phyloP scores from a whole-genome alignment of 2,329 filamentous ascomycete genomes.

The Arthrinium phaeospermum region DNA sequence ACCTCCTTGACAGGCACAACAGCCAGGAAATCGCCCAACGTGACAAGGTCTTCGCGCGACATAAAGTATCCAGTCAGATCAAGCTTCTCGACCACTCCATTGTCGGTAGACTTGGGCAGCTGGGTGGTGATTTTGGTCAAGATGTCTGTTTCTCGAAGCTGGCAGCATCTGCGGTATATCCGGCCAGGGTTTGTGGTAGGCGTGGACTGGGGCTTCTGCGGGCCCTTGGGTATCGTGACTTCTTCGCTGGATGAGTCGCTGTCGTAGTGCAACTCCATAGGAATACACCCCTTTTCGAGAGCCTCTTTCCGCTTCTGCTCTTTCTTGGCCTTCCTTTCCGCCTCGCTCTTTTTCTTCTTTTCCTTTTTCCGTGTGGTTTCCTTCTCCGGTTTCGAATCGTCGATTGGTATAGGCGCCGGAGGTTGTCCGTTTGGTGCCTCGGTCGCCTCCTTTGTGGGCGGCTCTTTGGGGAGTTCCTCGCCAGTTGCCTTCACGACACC shows the following conservation, averaged over 20 bases:
- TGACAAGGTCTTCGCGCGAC: conserved; percentile 82
- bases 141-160: conserved; percentile 89
- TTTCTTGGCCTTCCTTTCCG: conserved; percentile 89
- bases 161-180: conserved; percentile 94
- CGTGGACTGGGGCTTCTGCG: conserved; percentile 62
- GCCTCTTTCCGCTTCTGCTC: conserved; percentile 86
- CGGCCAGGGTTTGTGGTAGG: conserved; percentile 90
- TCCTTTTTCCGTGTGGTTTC: conserved; percentile 79
- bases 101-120: conserved; percentile 73
- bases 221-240: conserved; percentile 33
- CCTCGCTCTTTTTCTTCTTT: conserved; percentile 94
- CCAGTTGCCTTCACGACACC: conserved; percentile 49
- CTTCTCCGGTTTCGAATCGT: conserved; percentile 41
- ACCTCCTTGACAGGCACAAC: conserved; percentile 90
- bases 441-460: conserved; percentile 34
- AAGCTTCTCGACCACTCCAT: conserved; percentile 80
- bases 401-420: conserved; percentile 35
- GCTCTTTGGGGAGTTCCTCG: conserved; percentile 47
- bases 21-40: conserved; percentile 90
- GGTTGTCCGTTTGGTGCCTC: background rate
- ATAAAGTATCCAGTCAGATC: conserved; percentile 86
- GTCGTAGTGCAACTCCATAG: conserved; percentile 80
- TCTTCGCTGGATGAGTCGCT: conserved; percentile 61
- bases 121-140: conserved; percentile 92
- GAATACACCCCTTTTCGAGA: conserved; percentile 85